phyloP scores from a whole-genome alignment of 805 yeast genomes.

The Brettanomyces naardenensis region DNA sequence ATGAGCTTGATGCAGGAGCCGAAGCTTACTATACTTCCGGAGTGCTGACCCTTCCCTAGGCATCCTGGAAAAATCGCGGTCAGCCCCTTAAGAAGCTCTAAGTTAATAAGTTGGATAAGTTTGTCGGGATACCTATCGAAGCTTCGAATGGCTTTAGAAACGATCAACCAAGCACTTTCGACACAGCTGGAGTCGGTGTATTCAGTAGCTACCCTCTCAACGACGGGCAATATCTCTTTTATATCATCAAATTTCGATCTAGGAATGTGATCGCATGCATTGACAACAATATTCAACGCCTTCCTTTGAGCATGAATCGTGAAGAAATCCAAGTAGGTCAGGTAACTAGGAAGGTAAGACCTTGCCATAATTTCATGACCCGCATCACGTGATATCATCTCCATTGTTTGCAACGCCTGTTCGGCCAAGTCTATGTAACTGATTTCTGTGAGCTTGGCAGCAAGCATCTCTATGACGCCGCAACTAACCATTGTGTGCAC shows the following conservation, averaged over 20 bases:
- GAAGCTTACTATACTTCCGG: conserved; percentile 23
- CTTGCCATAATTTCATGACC: conserved; percentile 45
- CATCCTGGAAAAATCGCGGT: conserved; percentile 21
- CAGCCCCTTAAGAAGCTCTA: conserved; percentile 28
- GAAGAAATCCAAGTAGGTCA: conserved; percentile 78
- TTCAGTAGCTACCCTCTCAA: conserved; percentile 48
- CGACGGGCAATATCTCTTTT: conserved; percentile 47
- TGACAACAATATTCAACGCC: conserved; percentile 65
- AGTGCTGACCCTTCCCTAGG: conserved; percentile 19
- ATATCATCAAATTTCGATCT: conserved; percentile 37
- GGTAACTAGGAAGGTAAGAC: conserved; percentile 56
- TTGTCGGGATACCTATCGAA: conserved; percentile 35
- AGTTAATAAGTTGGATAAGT: conserved; percentile 36
- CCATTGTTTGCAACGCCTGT: conserved; percentile 74
- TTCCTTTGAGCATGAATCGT: conserved; percentile 84
- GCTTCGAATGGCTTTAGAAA: conserved; percentile 48
- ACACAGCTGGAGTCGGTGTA: conserved; percentile 51
- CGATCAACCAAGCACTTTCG: conserved; percentile 59
- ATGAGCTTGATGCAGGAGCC: conserved; percentile 33
- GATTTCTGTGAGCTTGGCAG: conserved; percentile 61
- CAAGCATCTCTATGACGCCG: conserved; percentile 59
- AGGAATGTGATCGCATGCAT: conserved; percentile 48
- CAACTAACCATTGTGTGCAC: conserved; percentile 54
- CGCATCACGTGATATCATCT: conserved; percentile 50
- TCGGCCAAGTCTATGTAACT: conserved; percentile 88